Evolutionary conservation across 441 rosid genomes (phyloP).

Genomic region (Erodium trifolium): DNA sequence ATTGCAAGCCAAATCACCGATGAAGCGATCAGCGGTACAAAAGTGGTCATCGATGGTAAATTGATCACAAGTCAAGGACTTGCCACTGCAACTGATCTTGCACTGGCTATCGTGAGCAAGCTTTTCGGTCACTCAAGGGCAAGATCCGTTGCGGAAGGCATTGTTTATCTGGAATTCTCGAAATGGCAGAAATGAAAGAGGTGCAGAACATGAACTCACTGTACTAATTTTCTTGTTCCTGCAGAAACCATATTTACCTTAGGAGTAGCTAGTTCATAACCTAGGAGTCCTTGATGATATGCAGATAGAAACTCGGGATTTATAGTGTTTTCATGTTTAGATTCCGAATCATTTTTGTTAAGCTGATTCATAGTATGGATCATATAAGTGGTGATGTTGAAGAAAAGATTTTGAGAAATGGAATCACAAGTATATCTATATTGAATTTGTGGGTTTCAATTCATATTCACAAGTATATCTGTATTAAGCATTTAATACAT

Average conservation of each 20-base stretch:
- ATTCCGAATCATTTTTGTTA: background rate
- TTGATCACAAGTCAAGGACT: slow-evolving; percentile 77
- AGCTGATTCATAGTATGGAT: no score
- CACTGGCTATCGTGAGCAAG: slow-evolving; percentile 66
- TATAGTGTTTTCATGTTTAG: background rate
- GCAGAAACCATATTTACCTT: background rate
- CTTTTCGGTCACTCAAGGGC: slow-evolving; percentile 78
- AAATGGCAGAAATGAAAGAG: background rate
- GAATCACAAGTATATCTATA: background rate
- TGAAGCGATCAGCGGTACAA: slow-evolving; percentile 39
- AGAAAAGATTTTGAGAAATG: background rate
- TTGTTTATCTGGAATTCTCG: slow-evolving; percentile 33
- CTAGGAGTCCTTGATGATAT: background rate
- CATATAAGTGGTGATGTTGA: no score
- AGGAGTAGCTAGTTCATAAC: background rate
- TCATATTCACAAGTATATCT: no score
- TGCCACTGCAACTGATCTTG: slow-evolving; percentile 54
- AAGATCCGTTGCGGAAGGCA: slow-evolving; percentile 78
- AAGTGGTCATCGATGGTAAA: slow-evolving; percentile 76
- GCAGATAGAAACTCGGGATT: background rate
- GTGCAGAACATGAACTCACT: background rate
- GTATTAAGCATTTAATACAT: no score
- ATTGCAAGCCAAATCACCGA: slow-evolving; percentile 23
- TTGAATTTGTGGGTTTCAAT: background rate
- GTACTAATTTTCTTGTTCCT: background rate